These are phyloP conservation scores for Pharnaceum exiguum DNA, from an alignment of 148 eudicot species.

Conservation along the genomic window DNA sequence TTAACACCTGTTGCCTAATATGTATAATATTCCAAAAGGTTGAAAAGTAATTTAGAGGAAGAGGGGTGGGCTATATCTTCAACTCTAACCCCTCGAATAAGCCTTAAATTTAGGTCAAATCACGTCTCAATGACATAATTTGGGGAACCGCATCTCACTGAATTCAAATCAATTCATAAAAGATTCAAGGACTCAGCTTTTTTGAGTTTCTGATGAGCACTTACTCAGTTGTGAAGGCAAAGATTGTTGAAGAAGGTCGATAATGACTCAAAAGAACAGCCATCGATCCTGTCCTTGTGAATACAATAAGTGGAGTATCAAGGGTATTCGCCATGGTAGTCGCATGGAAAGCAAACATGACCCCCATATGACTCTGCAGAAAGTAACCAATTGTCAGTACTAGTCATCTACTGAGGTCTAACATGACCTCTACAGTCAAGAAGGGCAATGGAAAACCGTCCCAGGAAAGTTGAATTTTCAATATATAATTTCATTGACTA, in stretches of 20 bases:
- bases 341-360: constrained; percentile 90
- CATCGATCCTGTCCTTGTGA: constrained; percentile 99
- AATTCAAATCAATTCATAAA: too few relatives aligned
- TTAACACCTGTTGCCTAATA: too few relatives aligned
- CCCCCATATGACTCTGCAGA: constrained; percentile 79
- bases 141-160: neutral
- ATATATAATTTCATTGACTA: too few relatives aligned
- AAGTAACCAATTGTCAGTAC: constrained; percentile 8
- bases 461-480: too few relatives aligned
- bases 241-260: constrained; percentile 78
- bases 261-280: constrained; percentile 83
- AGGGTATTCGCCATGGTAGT: constrained; percentile 90
- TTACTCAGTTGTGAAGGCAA: constrained; percentile 95
- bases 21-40: too few relatives aligned
- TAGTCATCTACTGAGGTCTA: neutral
- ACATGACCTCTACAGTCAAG: neutral
- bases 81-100: too few relatives aligned
- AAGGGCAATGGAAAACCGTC: neutral
- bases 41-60: too few relatives aligned
- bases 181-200: neutral
- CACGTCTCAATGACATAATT: too few relatives aligned
- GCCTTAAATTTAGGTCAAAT: too few relatives aligned
- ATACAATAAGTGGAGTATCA: constrained; percentile 81
- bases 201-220: too few relatives aligned
- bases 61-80: too few relatives aligned